Conservation (phyloP, 23 red algal species). For the Gracilaria domingensis region DNA sequence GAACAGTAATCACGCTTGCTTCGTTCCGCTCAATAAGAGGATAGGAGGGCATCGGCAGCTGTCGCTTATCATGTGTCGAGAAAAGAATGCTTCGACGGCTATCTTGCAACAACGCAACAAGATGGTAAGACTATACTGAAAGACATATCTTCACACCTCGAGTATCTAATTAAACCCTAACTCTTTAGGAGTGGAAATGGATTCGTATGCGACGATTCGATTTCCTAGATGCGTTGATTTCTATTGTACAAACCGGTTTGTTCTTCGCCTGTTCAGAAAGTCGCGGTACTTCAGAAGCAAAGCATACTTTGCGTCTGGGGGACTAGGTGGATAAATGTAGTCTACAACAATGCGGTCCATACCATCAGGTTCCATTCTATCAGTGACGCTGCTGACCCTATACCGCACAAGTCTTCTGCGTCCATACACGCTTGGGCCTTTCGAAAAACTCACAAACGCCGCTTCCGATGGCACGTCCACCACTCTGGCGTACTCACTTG, state of each 20-base stretch:
- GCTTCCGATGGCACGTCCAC: conserved; percentile 40
- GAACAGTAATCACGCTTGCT: no score
- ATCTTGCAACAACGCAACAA: no score
- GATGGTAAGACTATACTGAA: no score
- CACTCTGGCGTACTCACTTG: conserved; percentile 75
- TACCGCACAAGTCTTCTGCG: conserved; percentile 46
- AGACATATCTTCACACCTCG: no score
- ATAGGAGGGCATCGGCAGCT: no score
- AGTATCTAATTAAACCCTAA: no score
- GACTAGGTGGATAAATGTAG: conserved; percentile 63
- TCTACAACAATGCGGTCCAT: conserved; percentile 72
- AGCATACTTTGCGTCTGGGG: conserved; percentile 57
- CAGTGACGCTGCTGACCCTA: conserved; percentile 21
- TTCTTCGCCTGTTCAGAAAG: conserved; percentile 46
- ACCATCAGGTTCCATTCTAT: conserved; percentile 32
- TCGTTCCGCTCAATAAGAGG: no score
- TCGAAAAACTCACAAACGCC: conserved; percentile 26
- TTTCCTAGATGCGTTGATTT: no score
- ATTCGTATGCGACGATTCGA: no score
- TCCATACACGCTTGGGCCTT: conserved; percentile 44
- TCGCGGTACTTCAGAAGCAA: conserved; percentile 73
- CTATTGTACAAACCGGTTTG: background rate
- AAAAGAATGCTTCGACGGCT: no score
- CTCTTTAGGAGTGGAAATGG: no score
- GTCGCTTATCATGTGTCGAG: no score